Evolutionary conservation across 805 yeast genomes (phyloP).

Genomic region (Kluyveromyces starmeri): DNA sequence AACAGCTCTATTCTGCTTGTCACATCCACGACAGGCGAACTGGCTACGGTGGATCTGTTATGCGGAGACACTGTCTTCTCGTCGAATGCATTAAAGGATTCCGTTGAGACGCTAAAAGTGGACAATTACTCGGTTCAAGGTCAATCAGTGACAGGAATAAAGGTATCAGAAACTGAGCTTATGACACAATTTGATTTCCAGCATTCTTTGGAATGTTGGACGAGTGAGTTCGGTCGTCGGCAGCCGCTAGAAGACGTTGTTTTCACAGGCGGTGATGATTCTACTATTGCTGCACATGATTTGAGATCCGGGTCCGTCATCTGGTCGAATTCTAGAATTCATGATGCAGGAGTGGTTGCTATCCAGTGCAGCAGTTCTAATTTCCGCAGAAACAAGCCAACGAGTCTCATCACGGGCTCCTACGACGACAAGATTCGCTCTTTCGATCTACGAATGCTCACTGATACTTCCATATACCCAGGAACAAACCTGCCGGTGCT

Average conservation of each 20-base stretch:
- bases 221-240: slow-evolving; percentile 56
- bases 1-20: slow-evolving; percentile 34
- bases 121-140: slow-evolving; percentile 13
- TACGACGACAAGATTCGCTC: slow-evolving; percentile 74
- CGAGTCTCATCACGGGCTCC: slow-evolving; percentile 61
- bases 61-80: slow-evolving; percentile 4
- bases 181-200: slow-evolving; percentile 16
- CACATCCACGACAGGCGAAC: slow-evolving; percentile 63
- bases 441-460: slow-evolving; percentile 55
- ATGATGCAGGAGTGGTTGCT: slow-evolving; percentile 87
- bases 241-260: slow-evolving; percentile 48
- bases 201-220: slow-evolving; percentile 86
- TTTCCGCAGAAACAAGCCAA: slow-evolving; percentile 20
- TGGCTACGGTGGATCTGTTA: slow-evolving; percentile 27
- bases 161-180: not conserved
- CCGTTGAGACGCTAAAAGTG: slow-evolving; percentile 5
- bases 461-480: slow-evolving; percentile 33
- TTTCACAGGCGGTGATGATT: slow-evolving; percentile 90
- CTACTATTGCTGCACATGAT: slow-evolving; percentile 67
- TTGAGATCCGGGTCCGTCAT: slow-evolving; percentile 31
- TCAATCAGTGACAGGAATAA: not conserved
- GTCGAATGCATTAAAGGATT: not conserved
- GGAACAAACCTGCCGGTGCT: slow-evolving; percentile 46
- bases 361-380: slow-evolving; percentile 40
- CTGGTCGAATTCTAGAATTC: slow-evolving; percentile 43